Conservation (phyloP, 2,329 filamentous ascomycete species). For the Trichophaea hybrida region DNA sequence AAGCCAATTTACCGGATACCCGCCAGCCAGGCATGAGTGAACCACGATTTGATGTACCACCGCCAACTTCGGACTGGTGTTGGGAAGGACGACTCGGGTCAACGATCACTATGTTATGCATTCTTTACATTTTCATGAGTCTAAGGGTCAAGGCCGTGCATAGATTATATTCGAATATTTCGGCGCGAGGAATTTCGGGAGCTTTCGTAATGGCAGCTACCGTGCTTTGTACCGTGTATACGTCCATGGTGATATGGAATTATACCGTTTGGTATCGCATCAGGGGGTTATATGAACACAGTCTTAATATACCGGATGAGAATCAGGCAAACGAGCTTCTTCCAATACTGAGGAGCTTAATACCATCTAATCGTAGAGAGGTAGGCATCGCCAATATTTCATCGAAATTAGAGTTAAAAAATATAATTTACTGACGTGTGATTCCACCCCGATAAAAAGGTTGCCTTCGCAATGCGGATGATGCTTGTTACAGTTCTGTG, state of each 20-base stretch:
- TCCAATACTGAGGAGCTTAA: background rate
- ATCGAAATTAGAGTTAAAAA: background rate
- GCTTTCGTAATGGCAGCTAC: background rate
- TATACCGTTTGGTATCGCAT: constrained; percentile 3
- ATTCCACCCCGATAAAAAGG: background rate
- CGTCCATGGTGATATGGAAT: constrained; percentile 3
- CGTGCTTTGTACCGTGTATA: constrained; percentile 2
- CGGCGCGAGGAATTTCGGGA: constrained; percentile 6
- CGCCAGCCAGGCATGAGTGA: background rate
- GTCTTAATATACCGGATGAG: background rate
- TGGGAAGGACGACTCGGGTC: constrained; percentile 7
- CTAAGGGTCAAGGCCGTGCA: constrained; percentile 5
- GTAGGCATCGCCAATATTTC: background rate
- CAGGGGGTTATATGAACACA: background rate
- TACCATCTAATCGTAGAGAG: background rate
- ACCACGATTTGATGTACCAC: background rate
- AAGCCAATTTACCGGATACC: background rate
- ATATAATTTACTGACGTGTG: background rate
- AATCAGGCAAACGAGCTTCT: background rate
- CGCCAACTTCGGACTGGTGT: constrained; percentile 5
- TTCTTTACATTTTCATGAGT: constrained; percentile 6
- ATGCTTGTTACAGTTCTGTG: constrained; percentile 8
- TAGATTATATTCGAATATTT: constrained; percentile 3
- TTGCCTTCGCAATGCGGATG: constrained; percentile 5
- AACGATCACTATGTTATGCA: background rate